Evolutionary conservation across 139 green algal species (phyloP), one percentile per base, ranked within the genome.

Genomic region (Tetradesmus obliquus): DNA sequence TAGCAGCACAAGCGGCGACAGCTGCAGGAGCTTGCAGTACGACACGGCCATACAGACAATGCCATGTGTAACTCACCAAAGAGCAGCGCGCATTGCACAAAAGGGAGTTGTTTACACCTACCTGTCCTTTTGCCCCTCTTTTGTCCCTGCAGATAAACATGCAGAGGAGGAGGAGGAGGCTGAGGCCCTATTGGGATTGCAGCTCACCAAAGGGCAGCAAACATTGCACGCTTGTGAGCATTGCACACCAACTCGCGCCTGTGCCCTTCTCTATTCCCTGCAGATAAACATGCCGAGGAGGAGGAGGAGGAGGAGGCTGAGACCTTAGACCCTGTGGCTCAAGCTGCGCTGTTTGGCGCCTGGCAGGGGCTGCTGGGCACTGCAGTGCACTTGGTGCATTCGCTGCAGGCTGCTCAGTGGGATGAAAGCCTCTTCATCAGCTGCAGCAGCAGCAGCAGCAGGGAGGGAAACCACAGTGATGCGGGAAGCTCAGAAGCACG

Each of bases 381-480:
- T 9, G 86, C 86, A 55, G 71, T 71, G 17, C 53, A 90, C 9
- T 55, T 90, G 51, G 71, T 90, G 45, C 55, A 84, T 1, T 84
- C 20, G 4, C 24, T 90, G 86, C 86, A 90, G n/a, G 86, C 71
- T 81, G 86, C 86, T 5, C 20, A 54, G 12, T 83, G 86, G 86
- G 71, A 90, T 22, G 85, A 24, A 9, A 54, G 84, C 84, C 3
- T 58, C 15, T n/a, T 1, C 9, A 20, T 82, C 74, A 13, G 74
- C 74, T 32, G 85, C 62, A 89, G 58, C 66, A 89, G 32, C 85
- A 82, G 45, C 84, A 89, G 84, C 1, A 66, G 72, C 12, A 9
- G 24, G 10, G 22, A 55, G 9, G 12, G 20, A 71, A 54, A 17
- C 69, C 57, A 71, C 86, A 71, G 71, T 13, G 55, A 15, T 10